Evolutionary conservation across 139 green algal species (phyloP).

Genomic region (Haematococcus sp.): DNA sequence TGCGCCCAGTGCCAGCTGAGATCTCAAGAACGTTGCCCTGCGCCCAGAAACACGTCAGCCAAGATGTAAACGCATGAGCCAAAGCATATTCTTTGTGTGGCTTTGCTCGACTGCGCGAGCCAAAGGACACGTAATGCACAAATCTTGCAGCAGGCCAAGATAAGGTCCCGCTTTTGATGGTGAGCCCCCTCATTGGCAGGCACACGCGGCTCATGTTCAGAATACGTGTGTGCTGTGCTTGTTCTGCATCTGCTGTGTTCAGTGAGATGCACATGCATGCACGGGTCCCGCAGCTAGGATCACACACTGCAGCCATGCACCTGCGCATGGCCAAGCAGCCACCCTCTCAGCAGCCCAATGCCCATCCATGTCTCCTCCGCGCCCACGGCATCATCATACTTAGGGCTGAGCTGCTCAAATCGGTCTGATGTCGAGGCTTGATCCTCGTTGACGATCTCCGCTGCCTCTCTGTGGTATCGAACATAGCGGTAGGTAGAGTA

Average conservation of each 20-base stretch:
- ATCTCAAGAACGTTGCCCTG: slow-evolving; percentile 73
- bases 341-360: not conserved
- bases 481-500: slow-evolving; percentile 3
- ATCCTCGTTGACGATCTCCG: not conserved
- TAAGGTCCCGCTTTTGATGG: too few species aligned
- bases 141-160: too few species aligned
- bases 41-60: not conserved
- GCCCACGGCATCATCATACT: not conserved
- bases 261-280: too few species aligned
- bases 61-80: not conserved
- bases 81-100: too few species aligned
- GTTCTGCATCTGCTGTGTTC: too few species aligned
- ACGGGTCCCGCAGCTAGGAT: too few species aligned
- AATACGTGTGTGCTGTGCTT: too few species aligned
- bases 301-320: too few species aligned
- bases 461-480: not conserved
- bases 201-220: too few species aligned
- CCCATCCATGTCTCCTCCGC: slow-evolving; percentile 10
- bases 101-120: too few species aligned
- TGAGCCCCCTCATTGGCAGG: too few species aligned
- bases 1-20: slow-evolving; percentile 71
- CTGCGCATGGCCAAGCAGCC: slow-evolving; percentile 1
- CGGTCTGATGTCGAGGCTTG: not conserved
- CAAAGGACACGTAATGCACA: too few species aligned
- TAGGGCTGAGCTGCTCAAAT: not conserved